A percentile compares a stretch with the other conserved stretches of the same genome.
These are phyloP conservation scores for Cenchrus americanus DNA, from an alignment of 176 grass and related monocot species.

Conservation along the genomic window DNA sequence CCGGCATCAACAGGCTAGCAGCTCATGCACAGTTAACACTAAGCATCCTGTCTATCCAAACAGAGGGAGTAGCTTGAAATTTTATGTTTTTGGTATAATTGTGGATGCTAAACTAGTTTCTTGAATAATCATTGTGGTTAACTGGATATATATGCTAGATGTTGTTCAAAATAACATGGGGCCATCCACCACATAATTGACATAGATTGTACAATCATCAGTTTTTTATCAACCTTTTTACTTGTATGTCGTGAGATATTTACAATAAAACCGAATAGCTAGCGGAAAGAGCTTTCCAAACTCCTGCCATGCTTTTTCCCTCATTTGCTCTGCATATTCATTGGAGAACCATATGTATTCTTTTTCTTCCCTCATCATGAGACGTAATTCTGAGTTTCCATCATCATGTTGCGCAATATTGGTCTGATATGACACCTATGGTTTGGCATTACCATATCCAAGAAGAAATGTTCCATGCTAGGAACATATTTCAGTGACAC, in stretches of 20 bases:
- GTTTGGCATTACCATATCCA: conserved; percentile 2
- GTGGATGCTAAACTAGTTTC: conserved; percentile 12
- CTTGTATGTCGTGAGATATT: not conserved
- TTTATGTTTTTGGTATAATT: not conserved
- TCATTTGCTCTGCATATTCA: conserved; percentile 7
- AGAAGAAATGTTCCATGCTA: not conserved
- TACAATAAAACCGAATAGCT: conserved; percentile 14
- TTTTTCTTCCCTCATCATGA: not conserved
- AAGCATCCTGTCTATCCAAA: too few species aligned
- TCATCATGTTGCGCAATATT: not conserved
- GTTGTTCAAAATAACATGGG: conserved; percentile 1
- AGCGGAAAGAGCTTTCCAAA: not conserved
- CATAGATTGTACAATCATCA: not conserved
- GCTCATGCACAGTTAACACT: not conserved
- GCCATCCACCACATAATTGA: not conserved
- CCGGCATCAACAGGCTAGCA: not conserved
- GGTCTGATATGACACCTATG: not conserved
- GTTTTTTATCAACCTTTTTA: not conserved
- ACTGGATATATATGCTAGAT: conserved; percentile 16
- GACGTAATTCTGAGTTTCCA: not conserved
- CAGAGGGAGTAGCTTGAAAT: not conserved
- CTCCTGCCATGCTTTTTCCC: not conserved
- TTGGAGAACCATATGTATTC: not conserved
- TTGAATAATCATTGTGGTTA: conserved; percentile 17
- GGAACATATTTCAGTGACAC: not conserved